Base-by-base conservation (phyloP, 2,329 filamentous ascomycete species). In the Pestalotiopsis fici region DNA sequence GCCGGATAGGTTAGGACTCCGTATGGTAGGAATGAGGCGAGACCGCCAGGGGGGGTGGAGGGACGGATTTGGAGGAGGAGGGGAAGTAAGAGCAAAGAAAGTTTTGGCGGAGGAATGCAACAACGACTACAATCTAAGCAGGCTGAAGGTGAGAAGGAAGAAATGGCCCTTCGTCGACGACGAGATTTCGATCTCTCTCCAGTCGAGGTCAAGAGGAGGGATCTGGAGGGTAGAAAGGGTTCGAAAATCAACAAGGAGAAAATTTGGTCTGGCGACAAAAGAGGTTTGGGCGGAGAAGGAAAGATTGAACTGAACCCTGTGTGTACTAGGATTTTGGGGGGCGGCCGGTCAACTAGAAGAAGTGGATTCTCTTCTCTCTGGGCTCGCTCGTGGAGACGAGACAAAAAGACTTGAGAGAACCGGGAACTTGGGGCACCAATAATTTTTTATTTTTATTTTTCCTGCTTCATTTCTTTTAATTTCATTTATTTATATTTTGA, bases 181-280 rank as follows among this genome's bases (percentile, higher is more conserved):
- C 9, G 50, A 35, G 31, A 35, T 35, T 35, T 35, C 12, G 63
- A 59, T 65, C 63, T 65, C 54, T 54, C 63, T 50, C 21, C 11
- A 50, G 43, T 50, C 18, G 21, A 65, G 63, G 63, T 65, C 25
- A 57, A 37, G 23, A 59, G 54, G 23, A 47, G 63, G n/a, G 35
- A 27, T n/a, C 21, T 15, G 18, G 27, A 65, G 63, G 54, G 37
- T 54, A 65, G 39, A n/a, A 37, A 37, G 37, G 39, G 50, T 54
- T 31, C 31, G 15, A 18, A 60, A 60, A 27, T 60, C 57, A 60
- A 50, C 18, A 57, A 47, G 54, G 54, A 65, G 63, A 65, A 65
- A 65, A 65, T 65, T 65, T 65, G 63, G 63, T 65, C 11, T 59
- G 63, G 63, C 37, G 63, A 65, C 63, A 23, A 65, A 65, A 65